Base-by-base conservation (phyloP, 2,329 filamentous ascomycete species). In the Conoideocrella luteorostrata region DNA sequence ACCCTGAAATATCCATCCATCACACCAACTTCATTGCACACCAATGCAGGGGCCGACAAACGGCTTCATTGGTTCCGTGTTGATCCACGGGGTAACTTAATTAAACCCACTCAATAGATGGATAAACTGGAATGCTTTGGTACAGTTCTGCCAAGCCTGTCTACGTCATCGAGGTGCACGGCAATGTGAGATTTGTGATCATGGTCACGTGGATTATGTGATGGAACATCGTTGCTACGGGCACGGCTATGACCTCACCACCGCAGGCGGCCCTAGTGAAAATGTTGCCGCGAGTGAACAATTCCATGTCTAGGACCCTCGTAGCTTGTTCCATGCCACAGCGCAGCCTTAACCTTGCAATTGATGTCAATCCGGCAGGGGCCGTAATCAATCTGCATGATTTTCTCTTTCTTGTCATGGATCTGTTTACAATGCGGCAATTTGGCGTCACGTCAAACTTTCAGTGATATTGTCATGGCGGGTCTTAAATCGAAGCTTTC, bases 221-320 rank as follows among this genome's bases (percentile, higher is more conserved):
- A 21, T 33, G 39, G 34, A 37, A 37, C 20, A 37, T 15, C 2
- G 20, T 39, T 41, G 26, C 29, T 22, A 15, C 39, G 15, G 26
- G 28, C 20, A n/a, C 17, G 28, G 17, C 29, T 18, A 42, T 42
- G 40, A 42, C 40, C n/a, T 42, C 40, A 42, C 28, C 37, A 39
- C 23, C 28, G 11, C 12, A 18, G 5, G 18, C 20, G 20, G 9
- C 35, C 3, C 7, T 20, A 39, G 37, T 23, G 17, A 23, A 37
- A 7, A 5, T 21, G 10, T 29, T 9, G 7, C 13, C 9, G 26
- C 9, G 30, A 13, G 9, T 33, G 30, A 36, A 15, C 18, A 21
- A 22, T 36, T 23, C 20, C 18, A 36, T 23, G 34, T 23, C 34
- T 36, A 7, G 34, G 34, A 36, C 23, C 7, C 3, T 36, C 28